phyloP scores from a whole-genome alignment of 495 filamentous ascomycete species.

The Bryoglossum gracile region DNA sequence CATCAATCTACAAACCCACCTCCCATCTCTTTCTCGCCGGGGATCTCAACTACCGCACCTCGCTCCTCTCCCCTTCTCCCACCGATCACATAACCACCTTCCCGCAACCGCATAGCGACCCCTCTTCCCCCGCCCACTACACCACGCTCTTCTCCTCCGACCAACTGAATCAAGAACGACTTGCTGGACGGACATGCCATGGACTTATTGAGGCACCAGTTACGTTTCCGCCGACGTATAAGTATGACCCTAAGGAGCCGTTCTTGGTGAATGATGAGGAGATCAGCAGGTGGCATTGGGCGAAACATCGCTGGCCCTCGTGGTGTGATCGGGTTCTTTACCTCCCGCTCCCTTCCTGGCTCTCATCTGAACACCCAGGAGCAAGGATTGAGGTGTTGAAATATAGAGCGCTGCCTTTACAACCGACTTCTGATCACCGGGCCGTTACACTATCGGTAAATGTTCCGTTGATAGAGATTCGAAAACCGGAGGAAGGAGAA shows the following conservation, averaged over 20 bases:
- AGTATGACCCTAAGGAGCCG: slow-evolving; percentile 48
- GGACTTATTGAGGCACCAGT: slow-evolving; percentile 68
- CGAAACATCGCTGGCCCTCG: slow-evolving; percentile 74
- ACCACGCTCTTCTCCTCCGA: slow-evolving; percentile 61
- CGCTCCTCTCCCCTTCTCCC: slow-evolving; percentile 46
- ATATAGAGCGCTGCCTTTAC: slow-evolving; percentile 69
- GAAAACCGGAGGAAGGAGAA: slow-evolving; percentile 20
- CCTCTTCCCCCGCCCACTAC: slow-evolving; percentile 44
- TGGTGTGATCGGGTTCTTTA: slow-evolving; percentile 94
- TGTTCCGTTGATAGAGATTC: slow-evolving; percentile 44
- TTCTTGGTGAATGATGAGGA: slow-evolving; percentile 36
- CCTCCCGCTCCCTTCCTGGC: slow-evolving; percentile 51
- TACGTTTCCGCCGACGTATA: slow-evolving; percentile 88
- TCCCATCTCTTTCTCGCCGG: slow-evolving; percentile 81
- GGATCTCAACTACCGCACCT: slow-evolving; percentile 92
- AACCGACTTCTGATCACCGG: slow-evolving; percentile 76
- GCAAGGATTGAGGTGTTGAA: slow-evolving; percentile 39
- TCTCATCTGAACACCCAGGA: slow-evolving; percentile 24
- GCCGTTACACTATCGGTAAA: slow-evolving; percentile 62
- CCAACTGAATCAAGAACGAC: slow-evolving; percentile 66
- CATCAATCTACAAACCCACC: slow-evolving; percentile 60
- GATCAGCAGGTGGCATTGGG: slow-evolving; percentile 58
- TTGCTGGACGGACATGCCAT: slow-evolving; percentile 59
- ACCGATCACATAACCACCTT: slow-evolving; percentile 48
- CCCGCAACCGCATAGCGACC: slow-evolving; percentile 43